Base-by-base conservation (phyloP, 2,329 filamentous ascomycete species). In the Xylariaceae sp. region DNA sequence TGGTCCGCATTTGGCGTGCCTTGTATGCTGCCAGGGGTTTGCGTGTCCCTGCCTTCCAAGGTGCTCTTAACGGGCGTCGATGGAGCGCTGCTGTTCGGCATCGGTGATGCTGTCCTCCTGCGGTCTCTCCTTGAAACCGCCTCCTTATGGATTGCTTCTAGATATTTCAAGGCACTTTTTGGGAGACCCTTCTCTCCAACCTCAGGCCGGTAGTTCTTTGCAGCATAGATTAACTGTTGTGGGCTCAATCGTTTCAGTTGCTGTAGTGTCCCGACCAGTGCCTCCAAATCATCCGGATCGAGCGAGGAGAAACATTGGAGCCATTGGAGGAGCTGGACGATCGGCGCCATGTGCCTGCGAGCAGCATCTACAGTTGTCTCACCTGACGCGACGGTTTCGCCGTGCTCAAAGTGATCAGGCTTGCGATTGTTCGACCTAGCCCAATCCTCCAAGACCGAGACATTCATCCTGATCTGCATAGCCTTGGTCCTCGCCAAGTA, bases 391-490 rank as follows among this genome's bases (percentile, higher is more conserved):
- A 78, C 85, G 64, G 88, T 90, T 39, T 91, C 90, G 15, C 91
- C 91, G 53, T 89, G 85, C 63, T 98, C 91, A 62, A 89, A 97
- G 64, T 97, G 91, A 60, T 97, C 93, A 1, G 93, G 89, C 53
- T 94, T 85, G 19, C 93, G 81, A 61, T 95, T 97, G 65, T 98
- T 98, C 13, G 80, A 77, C 22, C 91, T 79, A 2, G 93, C 91
- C 93, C 93, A 98, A 59, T 98, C 93, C 64, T 98, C 93, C 16
- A 98, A 71, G 7, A 83, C 85, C 1, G 93, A 97, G 6, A 98
- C 82, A 61, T 98, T 98, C 90, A 98, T 97, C 52, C 93, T 87
- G 54, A 98, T 97, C 63, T 98, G 93, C 93, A 98, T 98, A 3
- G 93, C 93, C 65, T 98, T 98, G 15, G 93, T 98, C 39, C 93